A percentile compares a stretch with the other conserved stretches of the same genome.
These are phyloP conservation scores for Eucalyptus regnans DNA, from an alignment of 345 rosid genomes.

Conservation along the genomic window DNA sequence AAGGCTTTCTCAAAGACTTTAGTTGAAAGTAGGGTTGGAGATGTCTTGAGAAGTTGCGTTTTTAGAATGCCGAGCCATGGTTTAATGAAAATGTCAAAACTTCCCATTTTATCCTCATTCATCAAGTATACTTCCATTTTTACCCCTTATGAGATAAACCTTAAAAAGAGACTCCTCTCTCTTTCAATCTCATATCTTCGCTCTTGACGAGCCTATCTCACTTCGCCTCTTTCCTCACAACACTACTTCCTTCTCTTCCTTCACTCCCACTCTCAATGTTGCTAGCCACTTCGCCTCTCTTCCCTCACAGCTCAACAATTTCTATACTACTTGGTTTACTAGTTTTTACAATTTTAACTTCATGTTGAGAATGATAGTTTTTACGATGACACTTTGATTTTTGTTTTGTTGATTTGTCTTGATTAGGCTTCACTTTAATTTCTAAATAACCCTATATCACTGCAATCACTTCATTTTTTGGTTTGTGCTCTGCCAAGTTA, in stretches of 20 bases:
- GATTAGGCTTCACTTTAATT: neutral
- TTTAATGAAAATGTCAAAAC: neutral
- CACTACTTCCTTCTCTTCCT: neutral
- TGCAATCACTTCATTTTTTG: neutral
- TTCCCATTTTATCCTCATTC: neutral
- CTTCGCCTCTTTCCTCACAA: neutral
- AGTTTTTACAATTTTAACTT: neutral
- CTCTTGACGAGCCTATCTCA: neutral
- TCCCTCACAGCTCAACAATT: neutral
- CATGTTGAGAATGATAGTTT: neutral
- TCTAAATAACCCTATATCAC: neutral
- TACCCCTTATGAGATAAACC: neutral
- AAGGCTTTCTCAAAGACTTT: neutral
- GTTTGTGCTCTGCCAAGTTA: neutral
- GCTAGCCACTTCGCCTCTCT: neutral
- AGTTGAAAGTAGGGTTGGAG: rapidly evolving
- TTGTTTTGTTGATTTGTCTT: neutral
- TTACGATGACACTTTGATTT: neutral
- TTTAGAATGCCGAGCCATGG: neutral
- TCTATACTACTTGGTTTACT: neutral
- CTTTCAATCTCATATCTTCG: neutral
- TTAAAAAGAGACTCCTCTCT: neutral
- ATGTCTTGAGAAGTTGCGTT: neutral
- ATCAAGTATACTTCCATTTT: neutral
- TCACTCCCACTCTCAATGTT: neutral